Percentiles rank a stretch among this genome's conserved stretches.
Evolutionary conservation across 2,329 filamentous ascomycete species (phyloP).

Genomic region (Trichoderma polysporum): DNA sequence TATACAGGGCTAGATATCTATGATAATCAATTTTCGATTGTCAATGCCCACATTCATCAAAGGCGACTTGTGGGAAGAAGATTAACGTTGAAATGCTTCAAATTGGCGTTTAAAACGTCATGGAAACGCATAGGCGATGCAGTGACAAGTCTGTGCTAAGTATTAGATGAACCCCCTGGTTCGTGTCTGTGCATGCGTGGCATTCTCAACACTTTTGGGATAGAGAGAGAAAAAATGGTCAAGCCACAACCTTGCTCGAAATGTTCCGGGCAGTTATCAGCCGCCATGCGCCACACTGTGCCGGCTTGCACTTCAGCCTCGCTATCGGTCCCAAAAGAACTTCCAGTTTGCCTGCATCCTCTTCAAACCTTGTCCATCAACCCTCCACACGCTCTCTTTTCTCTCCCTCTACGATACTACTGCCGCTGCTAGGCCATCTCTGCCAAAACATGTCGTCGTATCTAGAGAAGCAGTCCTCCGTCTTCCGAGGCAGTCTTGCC

Average conservation of each 20-base stretch:
- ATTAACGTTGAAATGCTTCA: neutral
- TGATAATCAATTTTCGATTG: constrained; percentile 18
- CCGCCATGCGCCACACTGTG: constrained; percentile 1
- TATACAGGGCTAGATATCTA: constrained; percentile 20
- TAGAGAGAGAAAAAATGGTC: neutral
- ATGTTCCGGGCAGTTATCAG: neutral
- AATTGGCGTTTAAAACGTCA: neutral
- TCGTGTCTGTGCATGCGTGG: constrained; percentile 14
- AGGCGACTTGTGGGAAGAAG: neutral
- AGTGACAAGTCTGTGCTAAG: neutral
- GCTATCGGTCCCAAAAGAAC: neutral
- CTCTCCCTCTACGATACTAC: constrained; percentile 11
- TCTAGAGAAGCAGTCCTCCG: constrained; percentile 64
- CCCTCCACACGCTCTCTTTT: neutral
- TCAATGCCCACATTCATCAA: neutral
- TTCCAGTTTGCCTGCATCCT: neutral
- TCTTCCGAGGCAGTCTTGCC: constrained; percentile 60
- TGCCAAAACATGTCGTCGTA: constrained; percentile 55
- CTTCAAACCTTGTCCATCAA: neutral
- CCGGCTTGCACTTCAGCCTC: constrained; percentile 14
- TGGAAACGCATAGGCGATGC: neutral
- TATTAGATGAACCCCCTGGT: neutral
- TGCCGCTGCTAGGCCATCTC: neutral
- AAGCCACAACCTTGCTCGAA: constrained; percentile 1
- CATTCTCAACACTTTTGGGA: constrained; percentile 17